Conservation (phyloP, 129 eudicot species). For the Daucus carota region DH1_v3.0 NC_030383.2:34145001-34145500, state of each 20-base stretch:
- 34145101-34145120: conserved; percentile 29
- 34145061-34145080: conserved; percentile 19
- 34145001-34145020: not conserved
- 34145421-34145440: not conserved
- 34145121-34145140: conserved; percentile 7
- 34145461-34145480: not conserved
- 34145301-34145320: too few relatives aligned
- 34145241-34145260: conserved; percentile 8
- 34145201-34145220: conserved; percentile 25
- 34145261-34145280: not conserved
- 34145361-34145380: not conserved
- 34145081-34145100: conserved; percentile 15
- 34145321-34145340: not conserved
- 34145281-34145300: not conserved
- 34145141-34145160: not conserved
- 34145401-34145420: not conserved
- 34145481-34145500: not conserved
- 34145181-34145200: not conserved
- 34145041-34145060: conserved; percentile 9
- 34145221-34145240: conserved; percentile 42
- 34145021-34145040: not conserved
- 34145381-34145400: not conserved
- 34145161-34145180: not conserved
- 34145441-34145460: not conserved
- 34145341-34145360: not conserved